Percentiles rank a stretch among this genome's conserved stretches.
Evolutionary conservation across 495 filamentous ascomycete genomes (phyloP).

Genomic region (Penicillium cosmopolitanum): DNA sequence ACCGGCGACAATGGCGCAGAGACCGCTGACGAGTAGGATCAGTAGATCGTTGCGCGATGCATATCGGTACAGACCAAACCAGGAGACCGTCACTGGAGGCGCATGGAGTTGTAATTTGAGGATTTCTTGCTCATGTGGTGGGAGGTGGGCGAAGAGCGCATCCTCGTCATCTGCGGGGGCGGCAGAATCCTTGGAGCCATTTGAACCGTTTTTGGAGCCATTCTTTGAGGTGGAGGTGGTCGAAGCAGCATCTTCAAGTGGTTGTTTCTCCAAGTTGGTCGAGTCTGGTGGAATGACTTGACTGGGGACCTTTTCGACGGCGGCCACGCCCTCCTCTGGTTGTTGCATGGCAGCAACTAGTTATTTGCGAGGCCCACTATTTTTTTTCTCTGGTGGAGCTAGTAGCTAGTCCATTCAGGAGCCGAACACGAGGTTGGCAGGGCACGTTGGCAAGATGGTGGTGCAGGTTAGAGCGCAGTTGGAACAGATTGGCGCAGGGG

Average conservation of each 20-base stretch:
- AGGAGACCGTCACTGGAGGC: constrained; percentile 64
- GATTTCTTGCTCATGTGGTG: constrained; percentile 63
- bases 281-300: constrained; percentile 11
- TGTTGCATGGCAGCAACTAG: constrained; percentile 24
- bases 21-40: constrained; percentile 66
- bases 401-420: neutral
- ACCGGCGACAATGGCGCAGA: constrained; percentile 77
- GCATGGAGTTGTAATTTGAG: constrained; percentile 73
- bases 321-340: constrained; percentile 24
- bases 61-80: constrained; percentile 76
- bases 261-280: neutral
- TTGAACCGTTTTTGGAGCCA: neutral
- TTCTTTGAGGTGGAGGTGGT: neutral
- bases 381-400: neutral
- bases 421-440: neutral
- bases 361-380: constrained; percentile 13
- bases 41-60: constrained; percentile 73
- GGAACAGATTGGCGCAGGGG: too few species aligned
- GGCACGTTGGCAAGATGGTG: too few species aligned
- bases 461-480: too few species aligned
- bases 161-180: constrained; percentile 30
- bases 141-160: constrained; percentile 43
- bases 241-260: neutral
- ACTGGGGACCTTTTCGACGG: constrained; percentile 24
- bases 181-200: constrained; percentile 20